These are phyloP conservation scores for Clonostachys solani DNA, from an alignment of 2,329 filamentous ascomycete genomes.

Conservation along the genomic window DNA sequence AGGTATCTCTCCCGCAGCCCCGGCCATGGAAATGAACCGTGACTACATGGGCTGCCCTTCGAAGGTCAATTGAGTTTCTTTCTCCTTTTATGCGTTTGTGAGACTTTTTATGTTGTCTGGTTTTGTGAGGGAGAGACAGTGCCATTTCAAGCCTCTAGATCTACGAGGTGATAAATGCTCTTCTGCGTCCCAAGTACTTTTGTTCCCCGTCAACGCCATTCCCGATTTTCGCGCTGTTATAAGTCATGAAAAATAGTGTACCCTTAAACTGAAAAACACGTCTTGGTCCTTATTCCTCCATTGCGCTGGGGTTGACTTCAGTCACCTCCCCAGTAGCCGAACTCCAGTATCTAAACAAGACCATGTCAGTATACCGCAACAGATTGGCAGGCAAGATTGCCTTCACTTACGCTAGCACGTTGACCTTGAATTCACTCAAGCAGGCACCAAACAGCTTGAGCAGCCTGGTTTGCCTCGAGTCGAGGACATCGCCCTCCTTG, in stretches of 20 bases:
- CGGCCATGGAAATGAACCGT: no score
- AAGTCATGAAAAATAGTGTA: conserved; percentile 15
- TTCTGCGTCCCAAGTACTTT: not conserved
- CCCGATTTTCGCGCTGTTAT: conserved; percentile 22
- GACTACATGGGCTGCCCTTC: no score
- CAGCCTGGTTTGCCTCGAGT: conserved; percentile 87
- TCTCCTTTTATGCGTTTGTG: no score
- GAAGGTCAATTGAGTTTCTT: no score
- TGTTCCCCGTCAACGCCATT: conserved; percentile 19
- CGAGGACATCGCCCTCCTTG: conserved; percentile 77
- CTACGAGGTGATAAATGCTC: not conserved
- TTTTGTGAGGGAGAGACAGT: no score
- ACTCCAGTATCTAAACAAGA: conserved; percentile 51
- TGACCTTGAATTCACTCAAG: conserved; percentile 84
- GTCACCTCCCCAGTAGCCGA: conserved; percentile 55
- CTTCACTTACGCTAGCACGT: conserved; percentile 63
- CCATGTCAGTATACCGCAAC: not conserved
- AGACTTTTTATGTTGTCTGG: no score
- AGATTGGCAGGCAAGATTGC: not conserved
- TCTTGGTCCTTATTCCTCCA: conserved; percentile 18
- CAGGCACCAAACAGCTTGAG: conserved; percentile 92
- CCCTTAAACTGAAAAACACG: conserved; percentile 9
- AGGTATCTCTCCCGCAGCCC: no score
- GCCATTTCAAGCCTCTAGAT: no score
- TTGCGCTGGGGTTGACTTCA: conserved; percentile 37